Conservation (phyloP, 176 grass and related monocot species). For the Ananas comosus region DNA sequence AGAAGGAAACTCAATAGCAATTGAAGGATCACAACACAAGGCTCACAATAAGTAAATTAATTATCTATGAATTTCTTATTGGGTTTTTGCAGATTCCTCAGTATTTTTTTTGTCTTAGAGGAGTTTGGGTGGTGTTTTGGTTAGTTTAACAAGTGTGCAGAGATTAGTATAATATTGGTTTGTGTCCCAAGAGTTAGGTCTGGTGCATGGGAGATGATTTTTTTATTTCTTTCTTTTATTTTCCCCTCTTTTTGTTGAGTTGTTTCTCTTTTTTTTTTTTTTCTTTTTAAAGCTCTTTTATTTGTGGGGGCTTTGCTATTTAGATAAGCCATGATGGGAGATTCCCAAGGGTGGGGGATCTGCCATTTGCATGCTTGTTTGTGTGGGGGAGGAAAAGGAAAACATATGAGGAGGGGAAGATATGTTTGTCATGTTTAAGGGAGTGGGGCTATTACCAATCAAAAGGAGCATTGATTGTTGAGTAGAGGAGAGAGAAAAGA, state of each 20-base stretch:
- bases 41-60: neutral
- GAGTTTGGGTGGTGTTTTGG: slow-evolving; percentile 14
- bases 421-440: slow-evolving; percentile 26
- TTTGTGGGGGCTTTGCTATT: slow-evolving; percentile 37
- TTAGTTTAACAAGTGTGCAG: neutral
- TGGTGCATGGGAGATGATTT: slow-evolving; percentile 6
- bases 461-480: slow-evolving; percentile 36
- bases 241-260: slow-evolving; percentile 35
- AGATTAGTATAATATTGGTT: neutral
- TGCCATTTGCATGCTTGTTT: slow-evolving; percentile 33
- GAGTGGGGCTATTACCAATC: slow-evolving; percentile 21
- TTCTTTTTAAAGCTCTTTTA: neutral
- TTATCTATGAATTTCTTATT: slow-evolving; percentile 14
- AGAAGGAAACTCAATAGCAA: slow-evolving; percentile 49
- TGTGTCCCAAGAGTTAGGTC: too few species aligned
- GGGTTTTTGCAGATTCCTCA: slow-evolving; percentile 42
- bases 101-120: slow-evolving; percentile 32
- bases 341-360: slow-evolving; percentile 27
- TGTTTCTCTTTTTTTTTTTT: slow-evolving; percentile 27
- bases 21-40: slow-evolving; percentile 9
- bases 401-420: slow-evolving; percentile 13
- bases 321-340: slow-evolving; percentile 32
- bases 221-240: slow-evolving; percentile 23
- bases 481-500: slow-evolving; percentile 9
- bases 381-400: slow-evolving; percentile 9